Percentiles rank a stretch among this genome's conserved stretches.
phyloP scores from a whole-genome alignment of 2,329 filamentous ascomycete species.

The Xylaria sp. region DNA sequence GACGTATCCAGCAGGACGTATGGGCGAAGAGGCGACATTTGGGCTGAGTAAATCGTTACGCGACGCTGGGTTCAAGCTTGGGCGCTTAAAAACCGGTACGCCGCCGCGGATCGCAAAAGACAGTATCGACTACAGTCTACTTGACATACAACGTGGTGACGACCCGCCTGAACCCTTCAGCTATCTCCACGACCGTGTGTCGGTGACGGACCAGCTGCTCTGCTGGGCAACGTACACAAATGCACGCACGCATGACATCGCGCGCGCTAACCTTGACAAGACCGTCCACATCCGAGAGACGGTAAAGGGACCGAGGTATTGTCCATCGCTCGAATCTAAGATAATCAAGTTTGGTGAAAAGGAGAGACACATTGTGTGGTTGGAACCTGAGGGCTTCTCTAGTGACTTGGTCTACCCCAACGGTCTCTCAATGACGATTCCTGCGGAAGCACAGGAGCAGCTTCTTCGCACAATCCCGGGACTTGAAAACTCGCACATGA shows the following conservation, averaged over 20 bases:
- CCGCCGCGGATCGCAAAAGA: conserved; percentile 85
- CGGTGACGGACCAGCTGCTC: conserved; percentile 83
- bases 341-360: conserved; percentile 88
- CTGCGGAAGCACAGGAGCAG: conserved; percentile 84
- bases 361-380: conserved; percentile 88
- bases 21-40: conserved; percentile 93
- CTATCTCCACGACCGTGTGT: conserved; percentile 82
- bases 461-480: conserved; percentile 89
- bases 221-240: conserved; percentile 93
- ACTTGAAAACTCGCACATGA: conserved; percentile 88
- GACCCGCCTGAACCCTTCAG: conserved; percentile 90
- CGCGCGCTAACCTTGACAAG: conserved; percentile 91
- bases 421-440: conserved; percentile 96
- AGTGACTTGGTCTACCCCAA: conserved; percentile 94
- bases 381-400: conserved; percentile 95
- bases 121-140: conserved; percentile 79
- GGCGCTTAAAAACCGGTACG: conserved; percentile 93
- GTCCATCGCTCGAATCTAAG: conserved; percentile 94
- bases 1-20: conserved; percentile 84
- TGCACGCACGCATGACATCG: conserved; percentile 80
- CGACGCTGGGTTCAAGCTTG: conserved; percentile 88
- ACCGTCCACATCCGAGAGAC: conserved; percentile 96
- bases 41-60: conserved; percentile 90
- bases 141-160: conserved; percentile 83
- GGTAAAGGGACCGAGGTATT: conserved; percentile 93